A percentile compares a stretch with the other conserved stretches of the same genome.
Conservation (phyloP, 805 yeast genomes). For the Clavispora phyllophila region DNA sequence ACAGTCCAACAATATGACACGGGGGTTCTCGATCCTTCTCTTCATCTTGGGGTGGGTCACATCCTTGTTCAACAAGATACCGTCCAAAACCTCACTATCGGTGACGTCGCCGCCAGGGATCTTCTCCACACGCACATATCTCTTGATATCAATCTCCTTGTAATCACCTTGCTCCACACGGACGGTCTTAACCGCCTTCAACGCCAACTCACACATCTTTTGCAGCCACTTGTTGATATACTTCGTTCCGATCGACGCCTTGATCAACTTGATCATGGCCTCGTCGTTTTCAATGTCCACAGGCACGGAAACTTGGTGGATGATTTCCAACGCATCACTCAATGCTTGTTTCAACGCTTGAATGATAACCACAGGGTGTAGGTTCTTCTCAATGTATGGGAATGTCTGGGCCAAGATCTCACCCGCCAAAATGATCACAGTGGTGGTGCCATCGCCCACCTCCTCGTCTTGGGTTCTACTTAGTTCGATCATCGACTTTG, state of each 20-base stretch:
- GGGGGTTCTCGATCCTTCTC: conserved; percentile 82
- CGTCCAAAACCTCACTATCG: conserved; percentile 83
- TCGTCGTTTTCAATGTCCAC: conserved; percentile 79
- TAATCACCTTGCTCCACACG: conserved; percentile 53
- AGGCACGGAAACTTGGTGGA: conserved; percentile 75
- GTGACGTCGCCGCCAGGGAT: conserved; percentile 97
- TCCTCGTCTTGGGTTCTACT: conserved; percentile 98
- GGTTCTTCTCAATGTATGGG: conserved; percentile 90
- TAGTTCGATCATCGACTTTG: conserved; percentile 95
- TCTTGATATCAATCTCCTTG: conserved; percentile 85
- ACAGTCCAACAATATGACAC: conserved; percentile 85
- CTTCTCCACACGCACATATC: conserved; percentile 91
- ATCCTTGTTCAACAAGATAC: conserved; percentile 90
- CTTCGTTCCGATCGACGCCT: conserved; percentile 94
- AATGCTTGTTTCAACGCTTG: conserved; percentile 90
- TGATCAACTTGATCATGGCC: conserved; percentile 81
- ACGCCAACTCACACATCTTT: conserved; percentile 83
- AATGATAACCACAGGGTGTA: conserved; percentile 95
- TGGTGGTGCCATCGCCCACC: conserved; percentile 97
- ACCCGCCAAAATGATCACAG: conserved; percentile 95
- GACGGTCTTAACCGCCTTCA: conserved; percentile 84
- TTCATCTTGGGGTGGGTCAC: conserved; percentile 99
- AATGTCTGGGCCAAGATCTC: conserved; percentile 93
- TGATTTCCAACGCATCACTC: conserved; percentile 82
- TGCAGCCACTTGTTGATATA: conserved; percentile 88